phyloP scores from a whole-genome alignment of 169 alveolate species.

The Blepharisma undulans region DNA sequence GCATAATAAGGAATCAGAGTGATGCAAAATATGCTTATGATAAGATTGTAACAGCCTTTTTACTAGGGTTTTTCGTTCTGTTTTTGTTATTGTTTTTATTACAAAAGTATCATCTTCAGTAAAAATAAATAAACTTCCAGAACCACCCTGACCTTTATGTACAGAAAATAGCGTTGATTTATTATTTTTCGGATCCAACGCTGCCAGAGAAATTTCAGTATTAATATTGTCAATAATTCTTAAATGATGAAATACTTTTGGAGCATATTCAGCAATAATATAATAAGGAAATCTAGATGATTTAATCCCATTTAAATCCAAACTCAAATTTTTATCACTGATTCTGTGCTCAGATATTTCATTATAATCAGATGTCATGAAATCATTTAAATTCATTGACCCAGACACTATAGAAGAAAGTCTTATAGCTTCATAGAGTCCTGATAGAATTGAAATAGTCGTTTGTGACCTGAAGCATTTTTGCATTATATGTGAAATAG shows the following conservation, averaged over 20 bases:
- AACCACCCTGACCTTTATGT: conserved; percentile 70
- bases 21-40: conserved; percentile 51
- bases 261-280: conserved; percentile 62
- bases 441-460: neutral
- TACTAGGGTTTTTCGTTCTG: conserved; percentile 58
- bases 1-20: conserved; percentile 60
- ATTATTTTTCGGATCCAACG: conserved; percentile 60
- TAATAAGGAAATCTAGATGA: neutral
- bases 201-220: conserved; percentile 42
- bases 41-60: conserved; percentile 48
- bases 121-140: conserved; percentile 80
- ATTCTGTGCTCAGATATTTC: neutral
- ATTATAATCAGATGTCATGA: neutral
- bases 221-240: conserved; percentile 54
- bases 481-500: neutral
- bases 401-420: neutral
- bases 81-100: conserved; percentile 69
- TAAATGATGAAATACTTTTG: conserved; percentile 54
- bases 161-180: conserved; percentile 65
- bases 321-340: neutral
- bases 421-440: neutral
- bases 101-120: conserved; percentile 72
- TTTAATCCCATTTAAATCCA: neutral
- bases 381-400: neutral
- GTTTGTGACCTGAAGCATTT: neutral